Percentiles rank a stretch among this genome's conserved stretches.
phyloP scores from a whole-genome alignment of 2,329 filamentous ascomycete genomes.

The Cercospora citrullina region DNA sequence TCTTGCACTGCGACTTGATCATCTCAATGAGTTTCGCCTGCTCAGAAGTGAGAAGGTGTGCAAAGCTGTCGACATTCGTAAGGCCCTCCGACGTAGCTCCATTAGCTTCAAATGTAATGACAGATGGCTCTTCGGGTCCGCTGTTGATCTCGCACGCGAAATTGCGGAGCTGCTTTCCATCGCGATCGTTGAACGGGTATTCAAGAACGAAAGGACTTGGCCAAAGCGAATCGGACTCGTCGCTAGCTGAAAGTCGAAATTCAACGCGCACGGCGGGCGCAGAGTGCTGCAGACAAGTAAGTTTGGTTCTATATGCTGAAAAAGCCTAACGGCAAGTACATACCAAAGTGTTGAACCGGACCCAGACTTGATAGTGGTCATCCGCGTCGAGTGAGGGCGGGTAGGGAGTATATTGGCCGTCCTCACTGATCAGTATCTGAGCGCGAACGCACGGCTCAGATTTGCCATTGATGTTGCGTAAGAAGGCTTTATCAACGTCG shows the following conservation, averaged over 20 bases:
- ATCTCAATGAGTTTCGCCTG: neutral
- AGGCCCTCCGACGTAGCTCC: neutral
- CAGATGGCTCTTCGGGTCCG: too few relatives aligned
- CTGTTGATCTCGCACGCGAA: neutral
- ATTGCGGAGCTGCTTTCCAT: neutral
- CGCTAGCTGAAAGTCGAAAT: neutral
- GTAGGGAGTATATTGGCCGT: neutral
- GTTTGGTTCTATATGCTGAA: too few relatives aligned
- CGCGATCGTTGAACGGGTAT: neutral
- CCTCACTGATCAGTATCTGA: neutral
- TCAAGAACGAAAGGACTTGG: too few relatives aligned
- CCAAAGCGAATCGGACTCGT: too few relatives aligned
- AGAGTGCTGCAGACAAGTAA: too few relatives aligned
- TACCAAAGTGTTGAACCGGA: neutral
- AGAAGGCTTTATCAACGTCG: too few relatives aligned
- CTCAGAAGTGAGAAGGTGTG: neutral
- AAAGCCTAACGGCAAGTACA: too few relatives aligned
- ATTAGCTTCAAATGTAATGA: neutral
- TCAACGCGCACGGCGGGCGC: neutral
- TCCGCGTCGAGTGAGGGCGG: neutral
- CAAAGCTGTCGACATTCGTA: neutral
- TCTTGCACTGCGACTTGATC: neutral
- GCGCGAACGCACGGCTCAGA: neutral
- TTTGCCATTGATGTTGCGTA: neutral
- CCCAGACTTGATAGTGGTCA: neutral